Percentiles rank a stretch among this genome's conserved stretches.
phyloP scores from a whole-genome alignment of 2,329 filamentous ascomycete species.

The Fusarium brachygibbosum region DNA sequence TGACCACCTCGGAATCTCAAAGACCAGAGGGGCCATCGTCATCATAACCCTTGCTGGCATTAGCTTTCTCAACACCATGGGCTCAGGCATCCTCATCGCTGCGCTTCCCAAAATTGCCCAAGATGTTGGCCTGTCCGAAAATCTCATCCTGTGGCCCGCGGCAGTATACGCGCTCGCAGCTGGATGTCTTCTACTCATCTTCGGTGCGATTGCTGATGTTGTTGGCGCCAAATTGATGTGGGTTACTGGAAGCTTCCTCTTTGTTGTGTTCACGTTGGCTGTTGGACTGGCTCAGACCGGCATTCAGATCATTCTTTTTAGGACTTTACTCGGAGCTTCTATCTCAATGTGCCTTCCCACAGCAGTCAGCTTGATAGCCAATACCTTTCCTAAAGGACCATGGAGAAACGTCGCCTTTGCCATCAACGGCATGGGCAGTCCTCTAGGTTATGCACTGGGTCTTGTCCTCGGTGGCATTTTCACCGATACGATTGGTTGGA shows the following conservation, averaged over 20 bases:
- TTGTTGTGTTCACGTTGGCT: constrained; percentile 52
- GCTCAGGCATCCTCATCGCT: constrained; percentile 43
- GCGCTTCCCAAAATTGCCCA: constrained; percentile 42
- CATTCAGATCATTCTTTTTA: constrained; percentile 55
- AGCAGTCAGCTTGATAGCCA: constrained; percentile 55
- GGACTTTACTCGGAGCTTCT: constrained; percentile 53
- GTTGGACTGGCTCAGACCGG: constrained; percentile 53
- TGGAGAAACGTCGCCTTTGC: constrained; percentile 60
- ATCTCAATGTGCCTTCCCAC: constrained; percentile 57
- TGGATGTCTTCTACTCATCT: constrained; percentile 51
- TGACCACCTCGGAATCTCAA: constrained; percentile 9
- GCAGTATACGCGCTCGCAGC: constrained; percentile 41
- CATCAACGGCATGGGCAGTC: constrained; percentile 60
- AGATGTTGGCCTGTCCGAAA: constrained; percentile 36
- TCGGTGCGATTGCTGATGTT: constrained; percentile 56
- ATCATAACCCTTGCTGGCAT: constrained; percentile 39
- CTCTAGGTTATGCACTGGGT: constrained; percentile 63
- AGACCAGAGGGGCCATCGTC: constrained; percentile 13
- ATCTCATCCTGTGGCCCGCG: constrained; percentile 42
- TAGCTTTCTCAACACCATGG: constrained; percentile 47
- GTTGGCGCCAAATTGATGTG: constrained; percentile 54
- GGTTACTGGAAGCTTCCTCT: constrained; percentile 53
- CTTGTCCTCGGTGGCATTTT: constrained; percentile 65
- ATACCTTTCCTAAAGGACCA: constrained; percentile 54
- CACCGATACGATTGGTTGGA: constrained; percentile 62